phyloP scores from a whole-genome alignment of 1,284 basidiomycete species.

The Pascua guehoae region DNA sequence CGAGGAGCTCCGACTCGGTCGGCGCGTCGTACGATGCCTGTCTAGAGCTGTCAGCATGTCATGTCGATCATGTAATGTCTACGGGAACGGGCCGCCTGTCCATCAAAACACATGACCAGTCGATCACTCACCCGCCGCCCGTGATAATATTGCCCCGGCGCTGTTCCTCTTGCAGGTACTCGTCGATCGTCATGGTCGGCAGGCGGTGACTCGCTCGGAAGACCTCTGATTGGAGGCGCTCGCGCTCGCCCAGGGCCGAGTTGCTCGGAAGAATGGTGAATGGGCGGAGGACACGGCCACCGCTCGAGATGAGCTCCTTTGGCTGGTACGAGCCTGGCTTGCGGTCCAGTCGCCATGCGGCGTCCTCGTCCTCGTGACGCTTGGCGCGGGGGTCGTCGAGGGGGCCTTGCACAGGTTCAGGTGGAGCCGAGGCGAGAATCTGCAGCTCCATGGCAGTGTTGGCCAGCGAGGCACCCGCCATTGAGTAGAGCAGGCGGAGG shows the following conservation, averaged over 20 bases:
- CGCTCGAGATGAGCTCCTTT: conserved; percentile 63
- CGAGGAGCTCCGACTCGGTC: conserved; percentile 72
- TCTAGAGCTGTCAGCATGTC: conserved; percentile 50
- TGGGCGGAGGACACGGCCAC: conserved; percentile 75
- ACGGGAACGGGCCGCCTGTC: too few relatives aligned
- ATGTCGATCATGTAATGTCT: background rate
- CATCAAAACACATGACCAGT: background rate
- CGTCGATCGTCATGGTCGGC: conserved; percentile 94
- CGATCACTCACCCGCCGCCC: conserved; percentile 70
- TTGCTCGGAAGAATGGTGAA: conserved; percentile 85
- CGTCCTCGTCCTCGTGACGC: conserved; percentile 47
- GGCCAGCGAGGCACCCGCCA: conserved; percentile 65
- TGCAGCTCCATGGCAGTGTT: conserved; percentile 70
- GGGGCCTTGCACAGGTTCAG: conserved; percentile 39
- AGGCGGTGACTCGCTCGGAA: conserved; percentile 82
- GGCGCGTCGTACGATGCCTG: conserved; percentile 63
- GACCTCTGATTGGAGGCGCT: conserved; percentile 70
- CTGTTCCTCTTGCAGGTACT: conserved; percentile 84
- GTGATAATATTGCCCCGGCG: conserved; percentile 80
- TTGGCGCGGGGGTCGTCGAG: conserved; percentile 44
- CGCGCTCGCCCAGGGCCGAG: conserved; percentile 56
- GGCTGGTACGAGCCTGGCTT: conserved; percentile 41
- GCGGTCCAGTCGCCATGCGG: conserved; percentile 73
- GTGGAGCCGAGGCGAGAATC: conserved; percentile 45
- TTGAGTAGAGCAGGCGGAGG: conserved; percentile 67